Evolutionary conservation across 148 eudicot genomes (phyloP).

Genomic region (Diospyros kaki): DNA sequence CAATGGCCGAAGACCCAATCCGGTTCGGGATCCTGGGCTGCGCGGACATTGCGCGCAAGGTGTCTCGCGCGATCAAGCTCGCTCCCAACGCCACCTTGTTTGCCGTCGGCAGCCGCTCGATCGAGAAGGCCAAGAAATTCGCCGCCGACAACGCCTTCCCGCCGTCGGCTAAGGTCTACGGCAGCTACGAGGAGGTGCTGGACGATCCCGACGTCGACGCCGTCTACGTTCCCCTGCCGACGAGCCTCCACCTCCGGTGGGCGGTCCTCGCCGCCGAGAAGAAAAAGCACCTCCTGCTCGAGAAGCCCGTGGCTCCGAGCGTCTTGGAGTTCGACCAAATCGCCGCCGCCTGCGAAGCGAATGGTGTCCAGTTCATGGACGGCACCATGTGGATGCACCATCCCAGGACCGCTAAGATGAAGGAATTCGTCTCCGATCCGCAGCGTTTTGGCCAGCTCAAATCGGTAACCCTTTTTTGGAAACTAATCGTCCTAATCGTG

Average conservation of each 20-base stretch:
- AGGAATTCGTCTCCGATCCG: not conserved
- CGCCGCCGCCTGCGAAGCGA: not conserved
- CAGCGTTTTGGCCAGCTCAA: not conserved
- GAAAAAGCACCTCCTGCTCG: conserved; percentile 12
- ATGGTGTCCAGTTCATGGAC: conserved; percentile 14
- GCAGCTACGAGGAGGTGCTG: conserved; percentile 4
- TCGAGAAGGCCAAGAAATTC: conserved; percentile 1
- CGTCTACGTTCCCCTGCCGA: conserved; percentile 10
- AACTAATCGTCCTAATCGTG: no score
- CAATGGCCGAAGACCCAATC: not conserved
- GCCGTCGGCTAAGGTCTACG: conserved; percentile 5
- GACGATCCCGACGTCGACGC: conserved; percentile 9
- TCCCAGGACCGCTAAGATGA: conserved; percentile 2
- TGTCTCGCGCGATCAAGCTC: conserved; percentile 1
- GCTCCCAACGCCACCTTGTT: conserved; percentile 8
- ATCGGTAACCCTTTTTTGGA: not conserved
- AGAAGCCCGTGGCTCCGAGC: conserved; percentile 8
- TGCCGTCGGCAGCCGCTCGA: conserved; percentile 11
- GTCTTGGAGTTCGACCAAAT: not conserved
- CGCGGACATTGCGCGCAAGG: conserved; percentile 8
- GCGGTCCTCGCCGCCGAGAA: conserved; percentile 1
- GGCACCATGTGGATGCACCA: conserved; percentile 14
- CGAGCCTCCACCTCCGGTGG: conserved; percentile 7
- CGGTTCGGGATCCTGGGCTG: conserved; percentile 12
- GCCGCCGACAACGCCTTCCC: conserved; percentile 1